phyloP scores from a whole-genome alignment of 108 stramenopile species.

The Poteriospumella lacustris region DNA sequence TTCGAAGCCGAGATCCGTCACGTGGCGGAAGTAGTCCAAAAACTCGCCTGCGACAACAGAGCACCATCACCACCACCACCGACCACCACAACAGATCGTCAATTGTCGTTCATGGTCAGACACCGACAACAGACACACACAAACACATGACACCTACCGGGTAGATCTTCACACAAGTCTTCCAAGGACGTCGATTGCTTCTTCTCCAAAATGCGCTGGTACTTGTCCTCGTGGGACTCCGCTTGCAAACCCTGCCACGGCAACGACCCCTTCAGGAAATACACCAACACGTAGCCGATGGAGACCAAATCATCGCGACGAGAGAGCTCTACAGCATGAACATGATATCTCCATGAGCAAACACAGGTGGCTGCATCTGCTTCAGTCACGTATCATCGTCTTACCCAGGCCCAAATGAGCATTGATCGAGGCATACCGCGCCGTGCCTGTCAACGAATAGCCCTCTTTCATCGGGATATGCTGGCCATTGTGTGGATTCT shows the following conservation, averaged over 20 bases:
- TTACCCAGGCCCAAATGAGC: background rate
- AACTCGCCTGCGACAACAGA: background rate
- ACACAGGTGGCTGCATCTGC: background rate
- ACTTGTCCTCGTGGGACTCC: background rate
- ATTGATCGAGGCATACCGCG: background rate
- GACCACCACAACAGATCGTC: background rate
- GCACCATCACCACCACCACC: background rate
- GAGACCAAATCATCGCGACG: conserved; percentile 13
- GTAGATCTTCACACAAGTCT: background rate
- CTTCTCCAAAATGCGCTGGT: background rate
- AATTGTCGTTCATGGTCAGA: background rate
- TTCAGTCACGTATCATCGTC: background rate
- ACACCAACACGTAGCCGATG: conserved; percentile 21
- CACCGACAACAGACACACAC: too few species aligned
- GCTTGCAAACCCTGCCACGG: conserved; percentile 26
- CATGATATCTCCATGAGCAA: background rate
- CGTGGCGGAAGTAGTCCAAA: background rate
- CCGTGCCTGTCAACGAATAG: conserved; percentile 14
- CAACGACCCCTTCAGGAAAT: conserved; percentile 16
- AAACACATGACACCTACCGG: background rate
- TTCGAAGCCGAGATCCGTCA: background rate
- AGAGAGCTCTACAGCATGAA: background rate
- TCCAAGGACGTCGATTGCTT: background rate
- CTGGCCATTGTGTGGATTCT: background rate
- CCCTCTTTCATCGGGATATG: background rate